These are phyloP conservation scores for Globisporangium viniferum DNA, from an alignment of 352 stramenopile species.

Conservation along the genomic window DNA sequence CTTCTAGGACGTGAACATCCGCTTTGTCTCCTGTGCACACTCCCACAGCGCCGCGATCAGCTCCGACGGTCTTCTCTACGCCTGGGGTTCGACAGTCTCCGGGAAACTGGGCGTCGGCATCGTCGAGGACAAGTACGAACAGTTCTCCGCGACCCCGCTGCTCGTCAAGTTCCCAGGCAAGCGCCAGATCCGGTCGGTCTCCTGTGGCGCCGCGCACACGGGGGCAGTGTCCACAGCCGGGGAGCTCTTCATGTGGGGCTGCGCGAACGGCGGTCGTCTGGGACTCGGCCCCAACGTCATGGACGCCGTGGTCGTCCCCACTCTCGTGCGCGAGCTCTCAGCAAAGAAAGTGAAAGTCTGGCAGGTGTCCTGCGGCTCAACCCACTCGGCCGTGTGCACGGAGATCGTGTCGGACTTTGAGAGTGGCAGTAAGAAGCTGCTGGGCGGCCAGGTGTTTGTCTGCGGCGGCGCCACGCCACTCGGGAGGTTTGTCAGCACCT, in stretches of 20 bases:
- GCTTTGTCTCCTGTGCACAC: constrained; percentile 65
- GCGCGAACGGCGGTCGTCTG: constrained; percentile 89
- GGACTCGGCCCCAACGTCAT: constrained; percentile 77
- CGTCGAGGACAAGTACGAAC: constrained; percentile 78
- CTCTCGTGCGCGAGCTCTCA: constrained; percentile 75
- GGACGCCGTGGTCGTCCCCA: constrained; percentile 67
- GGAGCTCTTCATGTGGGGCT: constrained; percentile 89
- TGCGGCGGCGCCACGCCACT: constrained; percentile 85
- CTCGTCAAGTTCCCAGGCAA: constrained; percentile 64
- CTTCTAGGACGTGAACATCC: constrained; percentile 37
- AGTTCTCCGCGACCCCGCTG: constrained; percentile 68
- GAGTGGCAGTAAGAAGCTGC: constrained; percentile 53
- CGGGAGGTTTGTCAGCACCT: constrained; percentile 64
- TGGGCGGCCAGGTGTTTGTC: constrained; percentile 85
- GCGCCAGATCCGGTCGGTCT: constrained; percentile 71
- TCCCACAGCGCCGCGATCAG: constrained; percentile 88
- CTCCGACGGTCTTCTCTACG: constrained; percentile 71
- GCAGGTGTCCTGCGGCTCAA: constrained; percentile 68
- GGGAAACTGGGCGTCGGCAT: constrained; percentile 89
- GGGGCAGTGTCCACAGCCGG: constrained; percentile 62
- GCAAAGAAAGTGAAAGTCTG: constrained; percentile 65
- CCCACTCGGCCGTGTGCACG: constrained; percentile 81
- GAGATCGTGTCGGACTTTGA: constrained; percentile 58
- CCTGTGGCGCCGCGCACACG: constrained; percentile 85
- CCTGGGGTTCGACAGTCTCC: constrained; percentile 81